Conservation (phyloP, 2,329 filamentous ascomycete genomes). For the Fusarium succisae region DNA sequence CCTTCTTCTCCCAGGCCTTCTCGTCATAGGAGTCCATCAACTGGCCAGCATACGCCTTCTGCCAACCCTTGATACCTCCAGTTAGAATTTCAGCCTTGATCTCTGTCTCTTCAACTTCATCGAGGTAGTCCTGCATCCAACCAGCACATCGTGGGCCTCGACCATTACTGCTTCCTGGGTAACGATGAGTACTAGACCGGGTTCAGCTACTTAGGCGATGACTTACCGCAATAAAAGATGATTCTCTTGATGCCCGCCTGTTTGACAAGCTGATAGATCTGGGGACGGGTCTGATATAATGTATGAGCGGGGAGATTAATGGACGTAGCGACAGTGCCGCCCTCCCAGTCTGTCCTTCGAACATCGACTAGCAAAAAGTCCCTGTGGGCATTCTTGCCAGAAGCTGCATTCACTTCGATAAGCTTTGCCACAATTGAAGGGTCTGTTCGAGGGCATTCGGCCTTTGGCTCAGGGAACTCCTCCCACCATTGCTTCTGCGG, state of each 20-base stretch:
- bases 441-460: conserved; percentile 50
- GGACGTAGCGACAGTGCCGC: conserved; percentile 67
- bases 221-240: conserved; percentile 65
- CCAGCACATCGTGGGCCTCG: conserved; percentile 62
- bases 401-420: conserved; percentile 50
- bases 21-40: conserved; percentile 63
- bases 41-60: conserved; percentile 56
- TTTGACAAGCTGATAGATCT: conserved; percentile 59
- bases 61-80: conserved; percentile 66
- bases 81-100: conserved; percentile 59
- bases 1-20: conserved; percentile 46
- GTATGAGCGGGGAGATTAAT: conserved; percentile 67
- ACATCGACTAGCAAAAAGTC: conserved; percentile 62
- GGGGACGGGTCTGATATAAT: conserved; percentile 60
- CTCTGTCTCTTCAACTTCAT: conserved; percentile 53
- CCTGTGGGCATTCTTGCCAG: conserved; percentile 39
- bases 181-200: not conserved
- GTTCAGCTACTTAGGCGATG: not conserved
- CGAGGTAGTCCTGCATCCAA: conserved; percentile 67
- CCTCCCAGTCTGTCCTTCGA: conserved; percentile 63
- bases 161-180: conserved; percentile 59
- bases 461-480: conserved; percentile 55
- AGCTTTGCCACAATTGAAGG: conserved; percentile 52
- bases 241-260: conserved; percentile 58
- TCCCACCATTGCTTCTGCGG: conserved; percentile 50